Percentiles rank a stretch among this genome's conserved stretches.
Evolutionary conservation across 2,329 filamentous ascomycete genomes (phyloP).

Genomic region (Fusarium nodosum): DNA sequence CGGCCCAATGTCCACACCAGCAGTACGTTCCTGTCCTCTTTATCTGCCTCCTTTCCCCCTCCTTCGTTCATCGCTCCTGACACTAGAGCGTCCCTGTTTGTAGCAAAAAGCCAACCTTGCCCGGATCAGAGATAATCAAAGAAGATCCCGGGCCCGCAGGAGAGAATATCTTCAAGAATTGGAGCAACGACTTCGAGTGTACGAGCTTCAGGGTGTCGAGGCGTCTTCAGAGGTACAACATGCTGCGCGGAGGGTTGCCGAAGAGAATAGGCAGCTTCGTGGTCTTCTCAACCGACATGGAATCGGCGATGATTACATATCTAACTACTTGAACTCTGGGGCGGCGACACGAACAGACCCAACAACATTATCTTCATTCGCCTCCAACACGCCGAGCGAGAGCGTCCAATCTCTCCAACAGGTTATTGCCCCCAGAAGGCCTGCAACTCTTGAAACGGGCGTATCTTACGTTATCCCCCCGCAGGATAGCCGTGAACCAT

Average conservation of each 20-base stretch:
- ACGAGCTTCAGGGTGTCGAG: conserved; percentile 74
- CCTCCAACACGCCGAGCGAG: conserved; percentile 44
- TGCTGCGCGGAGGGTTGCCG: conserved; percentile 75
- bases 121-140: conserved; percentile 82
- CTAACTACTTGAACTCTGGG: conserved; percentile 55
- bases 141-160: conserved; percentile 78
- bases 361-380: conserved; percentile 39
- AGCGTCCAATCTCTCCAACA: conserved; percentile 56
- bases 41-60: conserved; percentile 15
- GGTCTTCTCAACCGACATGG: conserved; percentile 70
- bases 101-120: conserved; percentile 59
- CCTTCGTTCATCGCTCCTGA: conserved; percentile 36
- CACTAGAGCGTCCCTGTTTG: conserved; percentile 24
- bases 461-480: conserved; percentile 50
- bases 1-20: conserved; percentile 53
- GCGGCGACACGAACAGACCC: conserved; percentile 39
- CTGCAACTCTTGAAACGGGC: conserved; percentile 49
- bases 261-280: conserved; percentile 76
- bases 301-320: conserved; percentile 68
- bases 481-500: conserved; percentile 53
- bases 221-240: conserved; percentile 79
- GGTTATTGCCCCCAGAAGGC: conserved; percentile 55
- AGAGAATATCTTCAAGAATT: conserved; percentile 81
- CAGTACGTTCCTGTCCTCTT: conserved; percentile 48
- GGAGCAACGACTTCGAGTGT: conserved; percentile 71